A percentile compares a stretch with the other conserved stretches of the same genome.
Evolutionary conservation across 2,329 filamentous ascomycete species (phyloP).

Genomic region (Apiospora sp.): DNA sequence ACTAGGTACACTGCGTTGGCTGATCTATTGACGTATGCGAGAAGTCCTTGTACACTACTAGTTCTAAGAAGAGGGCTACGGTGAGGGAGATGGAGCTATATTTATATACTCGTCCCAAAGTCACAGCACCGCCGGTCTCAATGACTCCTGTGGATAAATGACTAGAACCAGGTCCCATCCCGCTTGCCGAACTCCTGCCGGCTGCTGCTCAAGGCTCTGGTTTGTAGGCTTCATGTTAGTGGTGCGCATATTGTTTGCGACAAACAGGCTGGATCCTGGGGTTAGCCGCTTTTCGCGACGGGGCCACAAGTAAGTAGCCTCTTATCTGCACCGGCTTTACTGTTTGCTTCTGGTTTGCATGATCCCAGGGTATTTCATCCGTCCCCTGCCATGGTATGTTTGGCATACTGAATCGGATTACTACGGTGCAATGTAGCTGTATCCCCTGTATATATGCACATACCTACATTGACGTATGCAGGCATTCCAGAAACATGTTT

Average conservation of each 20-base stretch:
- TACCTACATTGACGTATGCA: background rate
- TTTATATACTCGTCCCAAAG: background rate
- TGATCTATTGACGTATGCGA: background rate
- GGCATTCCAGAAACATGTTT: background rate
- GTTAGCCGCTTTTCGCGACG: slow-evolving; percentile 14
- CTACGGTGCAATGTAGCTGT: background rate
- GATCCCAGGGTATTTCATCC: background rate
- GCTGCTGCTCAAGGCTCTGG: background rate
- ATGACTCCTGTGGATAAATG: slow-evolving; percentile 19
- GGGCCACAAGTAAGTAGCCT: slow-evolving; percentile 4
- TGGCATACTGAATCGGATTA: background rate
- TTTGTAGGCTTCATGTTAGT: slow-evolving; percentile 8
- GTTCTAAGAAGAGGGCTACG: background rate
- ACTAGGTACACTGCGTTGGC: background rate
- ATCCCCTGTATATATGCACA: background rate
- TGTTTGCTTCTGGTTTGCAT: slow-evolving; percentile 15
- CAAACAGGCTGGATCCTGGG: slow-evolving; percentile 3
- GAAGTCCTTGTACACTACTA: background rate
- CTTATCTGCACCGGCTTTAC: background rate
- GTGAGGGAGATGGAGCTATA: slow-evolving; percentile 1
- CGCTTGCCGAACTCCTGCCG: slow-evolving; percentile 19
- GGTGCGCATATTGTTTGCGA: slow-evolving; percentile 10
- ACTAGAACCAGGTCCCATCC: slow-evolving; percentile 1
- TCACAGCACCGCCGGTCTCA: background rate
- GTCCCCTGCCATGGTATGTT: background rate